Percentiles rank a stretch among this genome's conserved stretches.
Evolutionary conservation across 106 monocot genomes (phyloP).

Genomic region (Allium cepa): DNA sequence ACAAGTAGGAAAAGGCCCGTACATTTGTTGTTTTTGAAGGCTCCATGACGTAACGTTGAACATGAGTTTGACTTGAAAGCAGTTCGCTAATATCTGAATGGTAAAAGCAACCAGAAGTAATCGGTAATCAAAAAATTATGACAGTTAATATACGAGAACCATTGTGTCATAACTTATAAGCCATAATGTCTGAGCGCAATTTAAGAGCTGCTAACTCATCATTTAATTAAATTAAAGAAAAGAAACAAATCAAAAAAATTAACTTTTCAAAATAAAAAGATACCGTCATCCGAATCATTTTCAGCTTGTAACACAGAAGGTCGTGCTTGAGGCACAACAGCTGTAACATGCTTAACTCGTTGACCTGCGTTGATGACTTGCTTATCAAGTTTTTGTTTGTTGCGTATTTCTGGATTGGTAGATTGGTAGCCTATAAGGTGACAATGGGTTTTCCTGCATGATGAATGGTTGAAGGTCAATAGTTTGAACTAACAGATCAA

Average conservation of each 20-base stretch:
- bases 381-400: constrained; percentile 14
- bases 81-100: not conserved
- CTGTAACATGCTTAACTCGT: constrained; percentile 9
- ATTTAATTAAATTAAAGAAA: no score
- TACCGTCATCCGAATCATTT: constrained; percentile 9
- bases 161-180: not conserved
- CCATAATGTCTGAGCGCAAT: not conserved
- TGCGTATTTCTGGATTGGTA: constrained; percentile 9
- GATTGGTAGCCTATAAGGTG: constrained; percentile 55
- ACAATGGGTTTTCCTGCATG: constrained; percentile 46
- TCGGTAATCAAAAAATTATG: not conserved
- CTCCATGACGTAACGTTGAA: constrained; percentile 7
- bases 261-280: not conserved
- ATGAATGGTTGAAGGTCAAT: not conserved
- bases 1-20: not conserved
- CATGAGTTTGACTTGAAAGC: constrained; percentile 7
- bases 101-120: not conserved
- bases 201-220: not conserved
- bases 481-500: no score
- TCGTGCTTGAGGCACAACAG: not conserved
- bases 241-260: not conserved
- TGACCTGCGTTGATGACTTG: not conserved
- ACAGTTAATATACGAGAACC: not conserved
- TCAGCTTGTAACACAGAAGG: not conserved
- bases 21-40: constrained; percentile 2